A percentile compares a stretch with the other conserved stretches of the same genome.
Conservation (phyloP, 441 rosid species). For the Erodium moschatum region DNA sequence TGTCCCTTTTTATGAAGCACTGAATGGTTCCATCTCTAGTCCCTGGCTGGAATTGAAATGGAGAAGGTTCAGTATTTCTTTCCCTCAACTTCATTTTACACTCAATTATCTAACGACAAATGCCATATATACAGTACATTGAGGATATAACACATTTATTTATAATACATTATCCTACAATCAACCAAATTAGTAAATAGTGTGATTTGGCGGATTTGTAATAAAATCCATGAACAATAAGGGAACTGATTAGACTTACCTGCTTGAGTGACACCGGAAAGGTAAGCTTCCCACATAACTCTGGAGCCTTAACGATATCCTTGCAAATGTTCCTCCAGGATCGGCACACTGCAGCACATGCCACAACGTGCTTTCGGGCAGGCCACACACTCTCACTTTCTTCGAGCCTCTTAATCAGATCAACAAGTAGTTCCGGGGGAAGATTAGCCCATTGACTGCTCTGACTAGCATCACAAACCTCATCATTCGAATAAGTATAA, state of each 20-base stretch:
- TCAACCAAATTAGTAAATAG: too few relatives aligned
- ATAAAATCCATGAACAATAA: too few relatives aligned
- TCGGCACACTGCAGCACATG: constrained; percentile 89
- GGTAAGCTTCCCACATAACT: constrained; percentile 82
- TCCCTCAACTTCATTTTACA: too few relatives aligned
- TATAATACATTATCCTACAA: too few relatives aligned
- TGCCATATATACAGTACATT: too few relatives aligned
- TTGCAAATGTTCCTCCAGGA: constrained; percentile 95
- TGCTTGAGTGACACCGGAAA: constrained; percentile 90
- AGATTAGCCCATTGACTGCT: constrained; percentile 81
- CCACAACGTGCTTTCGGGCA: constrained; percentile 74
- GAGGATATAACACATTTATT: too few relatives aligned
- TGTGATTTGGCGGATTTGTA: too few relatives aligned
- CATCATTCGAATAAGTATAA: constrained; percentile 24
- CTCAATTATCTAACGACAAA: too few relatives aligned
- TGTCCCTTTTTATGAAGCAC: constrained; percentile 89
- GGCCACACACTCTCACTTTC: constrained; percentile 90
- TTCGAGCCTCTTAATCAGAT: constrained; percentile 86
- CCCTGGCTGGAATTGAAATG: constrained; percentile 53
- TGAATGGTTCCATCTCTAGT: constrained; percentile 73
- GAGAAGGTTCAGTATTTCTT: too few relatives aligned
- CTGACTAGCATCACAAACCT: constrained; percentile 29
- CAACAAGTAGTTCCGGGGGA: constrained; percentile 78
- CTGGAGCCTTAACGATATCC: constrained; percentile 78
- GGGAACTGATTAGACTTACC: constrained; percentile 27